A percentile compares a stretch with the other conserved stretches of the same genome.
Evolutionary conservation across 768 basidiomycete species (phyloP).

Genomic region (Phanerochaete sordida): DNA sequence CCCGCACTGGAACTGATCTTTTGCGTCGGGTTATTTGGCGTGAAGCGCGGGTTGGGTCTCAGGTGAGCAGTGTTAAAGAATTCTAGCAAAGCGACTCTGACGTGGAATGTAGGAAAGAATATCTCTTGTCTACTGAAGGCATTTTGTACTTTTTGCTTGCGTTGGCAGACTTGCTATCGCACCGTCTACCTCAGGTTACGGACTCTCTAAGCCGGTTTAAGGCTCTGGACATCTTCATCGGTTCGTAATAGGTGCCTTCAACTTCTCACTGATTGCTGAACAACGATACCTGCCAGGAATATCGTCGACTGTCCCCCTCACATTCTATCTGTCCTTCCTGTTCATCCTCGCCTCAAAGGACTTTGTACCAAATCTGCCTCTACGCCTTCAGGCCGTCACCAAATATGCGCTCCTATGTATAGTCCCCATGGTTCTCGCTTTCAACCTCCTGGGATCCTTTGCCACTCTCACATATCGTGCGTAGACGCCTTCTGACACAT

Average conservation of each 20-base stretch:
- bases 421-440: conserved; percentile 50
- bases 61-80: conserved; percentile 16
- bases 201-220: conserved; percentile 44
- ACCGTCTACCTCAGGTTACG: conserved; percentile 49
- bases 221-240: conserved; percentile 55
- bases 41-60: conserved; percentile 34
- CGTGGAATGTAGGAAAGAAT: conserved; percentile 41
- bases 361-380: conserved; percentile 51
- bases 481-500: too few species aligned
- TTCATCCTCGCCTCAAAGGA: conserved; percentile 51
- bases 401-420: conserved; percentile 45
- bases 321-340: conserved; percentile 61
- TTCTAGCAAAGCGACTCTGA: neutral
- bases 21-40: conserved; percentile 47
- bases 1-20: conserved; percentile 61
- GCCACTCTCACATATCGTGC: conserved; percentile 54
- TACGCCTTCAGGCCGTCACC: conserved; percentile 40
- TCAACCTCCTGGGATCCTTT: conserved; percentile 65
- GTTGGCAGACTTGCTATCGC: conserved; percentile 58
- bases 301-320: conserved; percentile 60
- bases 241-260: too few species aligned
- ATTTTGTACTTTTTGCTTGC: conserved; percentile 57
- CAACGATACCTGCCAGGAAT: too few species aligned
- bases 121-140: conserved; percentile 60
- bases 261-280: too few species aligned